Evolutionary conservation across 2,329 filamentous ascomycete species (phyloP).

Genomic region (Aureobasidium zeae): DNA sequence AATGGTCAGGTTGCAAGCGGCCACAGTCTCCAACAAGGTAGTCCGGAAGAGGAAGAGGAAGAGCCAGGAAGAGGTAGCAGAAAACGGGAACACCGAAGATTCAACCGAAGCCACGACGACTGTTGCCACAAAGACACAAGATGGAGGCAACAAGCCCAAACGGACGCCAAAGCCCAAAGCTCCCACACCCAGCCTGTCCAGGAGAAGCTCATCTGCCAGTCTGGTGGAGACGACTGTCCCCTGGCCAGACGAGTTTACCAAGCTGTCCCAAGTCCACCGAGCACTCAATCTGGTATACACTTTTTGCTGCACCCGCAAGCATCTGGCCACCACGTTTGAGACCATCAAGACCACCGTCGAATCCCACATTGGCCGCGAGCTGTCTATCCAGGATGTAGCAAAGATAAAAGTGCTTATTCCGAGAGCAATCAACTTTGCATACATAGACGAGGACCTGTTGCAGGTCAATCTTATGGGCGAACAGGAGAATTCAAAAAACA

Average conservation of each 20-base stretch:
- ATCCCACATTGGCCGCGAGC: conserved; percentile 61
- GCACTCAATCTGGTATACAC: conserved; percentile 90
- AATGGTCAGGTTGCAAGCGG: conserved; percentile 41
- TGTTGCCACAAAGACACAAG: conserved; percentile 48
- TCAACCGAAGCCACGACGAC: conserved; percentile 31
- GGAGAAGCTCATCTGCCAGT: conserved; percentile 39
- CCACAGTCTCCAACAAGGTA: conserved; percentile 40
- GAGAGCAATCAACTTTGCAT: conserved; percentile 69
- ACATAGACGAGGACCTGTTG: conserved; percentile 75
- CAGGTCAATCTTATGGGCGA: conserved; percentile 68
- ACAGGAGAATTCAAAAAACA: conserved; percentile 49
- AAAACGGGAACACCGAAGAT: conserved; percentile 15
- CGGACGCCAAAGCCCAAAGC: conserved; percentile 34
- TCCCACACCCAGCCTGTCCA: conserved; percentile 26
- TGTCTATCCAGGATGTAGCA: conserved; percentile 71
- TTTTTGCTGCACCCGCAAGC: conserved; percentile 87
- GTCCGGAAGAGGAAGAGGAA: conserved; percentile 37
- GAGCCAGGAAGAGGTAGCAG: conserved; percentile 18
- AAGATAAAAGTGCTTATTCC: conserved; percentile 71
- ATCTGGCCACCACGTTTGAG: conserved; percentile 83
- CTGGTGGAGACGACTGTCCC: conserved; percentile 45
- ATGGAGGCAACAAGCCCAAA: conserved; percentile 46
- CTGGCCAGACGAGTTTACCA: conserved; percentile 69
- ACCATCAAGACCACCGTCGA: conserved; percentile 81
- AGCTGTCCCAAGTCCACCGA: conserved; percentile 65